Percentiles rank a stretch among this genome's conserved stretches.
Evolutionary conservation across 73 alveolate species (phyloP).

Genomic region (Paramecium tetraurelia): DNA sequence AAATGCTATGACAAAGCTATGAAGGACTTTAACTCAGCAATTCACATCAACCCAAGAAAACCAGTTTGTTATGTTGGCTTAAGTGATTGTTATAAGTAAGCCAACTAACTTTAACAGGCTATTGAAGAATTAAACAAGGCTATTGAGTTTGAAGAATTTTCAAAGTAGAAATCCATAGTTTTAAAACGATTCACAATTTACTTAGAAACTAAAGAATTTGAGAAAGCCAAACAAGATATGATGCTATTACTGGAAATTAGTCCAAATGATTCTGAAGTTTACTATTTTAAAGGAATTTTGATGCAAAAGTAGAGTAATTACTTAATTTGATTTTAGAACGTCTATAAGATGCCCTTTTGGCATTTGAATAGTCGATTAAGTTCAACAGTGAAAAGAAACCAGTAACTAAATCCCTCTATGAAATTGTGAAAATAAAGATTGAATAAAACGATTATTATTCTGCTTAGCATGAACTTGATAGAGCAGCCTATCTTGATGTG

Average conservation of each 20-base stretch:
- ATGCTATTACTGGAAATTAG: background rate
- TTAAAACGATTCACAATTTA: background rate
- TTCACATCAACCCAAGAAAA: background rate
- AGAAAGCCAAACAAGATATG: background rate
- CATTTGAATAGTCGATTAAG: conserved; percentile 75
- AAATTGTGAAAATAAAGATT: conserved; percentile 71
- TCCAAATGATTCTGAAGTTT: conserved; percentile 65
- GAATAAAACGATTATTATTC: conserved; percentile 81
- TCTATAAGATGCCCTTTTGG: conserved; percentile 69
- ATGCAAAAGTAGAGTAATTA: conserved; percentile 58
- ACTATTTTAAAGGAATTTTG: conserved; percentile 72
- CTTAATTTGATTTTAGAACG: conserved; percentile 10
- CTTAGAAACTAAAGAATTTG: background rate
- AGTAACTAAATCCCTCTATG: conserved; percentile 75
- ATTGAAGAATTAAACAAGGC: conserved; percentile 60
- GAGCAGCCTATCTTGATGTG: conserved; percentile 70
- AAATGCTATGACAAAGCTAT: conserved; percentile 64
- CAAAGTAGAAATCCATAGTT: conserved; percentile 33
- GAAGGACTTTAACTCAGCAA: conserved; percentile 47
- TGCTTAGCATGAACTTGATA: conserved; percentile 77
- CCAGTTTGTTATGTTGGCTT: conserved; percentile 71
- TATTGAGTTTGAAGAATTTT: background rate
- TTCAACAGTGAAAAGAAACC: conserved; percentile 61
- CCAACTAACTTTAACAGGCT: conserved; percentile 47
- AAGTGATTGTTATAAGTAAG: conserved; percentile 69